phyloP scores from a whole-genome alignment of 129 eudicot genomes.

The Pittosporum tobira region DNA sequence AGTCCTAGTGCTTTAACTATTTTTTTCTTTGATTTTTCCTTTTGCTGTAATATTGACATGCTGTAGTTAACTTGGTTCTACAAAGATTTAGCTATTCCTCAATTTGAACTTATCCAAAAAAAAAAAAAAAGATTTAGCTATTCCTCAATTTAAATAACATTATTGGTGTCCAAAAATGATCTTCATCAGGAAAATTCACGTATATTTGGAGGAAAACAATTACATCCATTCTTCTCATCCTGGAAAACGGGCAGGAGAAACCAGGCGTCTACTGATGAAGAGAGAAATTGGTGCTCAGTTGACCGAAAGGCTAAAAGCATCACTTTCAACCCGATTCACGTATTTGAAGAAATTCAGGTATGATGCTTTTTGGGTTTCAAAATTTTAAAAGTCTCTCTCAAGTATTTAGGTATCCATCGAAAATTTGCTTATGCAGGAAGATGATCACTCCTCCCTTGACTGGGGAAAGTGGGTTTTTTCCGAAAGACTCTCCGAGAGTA shows the following conservation, averaged over 20 bases:
- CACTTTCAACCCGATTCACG: slow-evolving; percentile 61
- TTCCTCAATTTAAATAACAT: not conserved
- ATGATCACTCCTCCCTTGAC: slow-evolving; percentile 37
- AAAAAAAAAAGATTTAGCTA: too few relatives aligned
- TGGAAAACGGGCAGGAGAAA: slow-evolving; percentile 48
- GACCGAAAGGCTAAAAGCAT: slow-evolving; percentile 36
- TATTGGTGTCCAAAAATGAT: slow-evolving; percentile 7
- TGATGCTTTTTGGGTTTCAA: not conserved
- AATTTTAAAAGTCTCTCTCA: not conserved
- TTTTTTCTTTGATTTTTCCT: not conserved
- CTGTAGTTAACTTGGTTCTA: not conserved
- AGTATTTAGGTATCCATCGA: not conserved
- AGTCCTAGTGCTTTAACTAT: not conserved
- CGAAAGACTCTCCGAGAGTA: slow-evolving; percentile 25
- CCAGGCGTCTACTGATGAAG: slow-evolving; percentile 35
- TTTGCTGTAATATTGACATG: not conserved
- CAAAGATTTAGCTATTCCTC: not conserved
- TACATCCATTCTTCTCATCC: slow-evolving; percentile 80
- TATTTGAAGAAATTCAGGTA: slow-evolving; percentile 69
- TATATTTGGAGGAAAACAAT: slow-evolving; percentile 68
- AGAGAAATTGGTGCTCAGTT: slow-evolving; percentile 31
- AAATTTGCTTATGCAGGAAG: slow-evolving; percentile 39
- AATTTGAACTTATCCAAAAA: too few relatives aligned
- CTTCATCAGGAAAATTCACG: slow-evolving; percentile 81
- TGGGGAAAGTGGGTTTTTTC: slow-evolving; percentile 72